Conservation (phyloP, 2,329 filamentous ascomycete genomes). For the Sclerotinia trifoliorum region DNA sequence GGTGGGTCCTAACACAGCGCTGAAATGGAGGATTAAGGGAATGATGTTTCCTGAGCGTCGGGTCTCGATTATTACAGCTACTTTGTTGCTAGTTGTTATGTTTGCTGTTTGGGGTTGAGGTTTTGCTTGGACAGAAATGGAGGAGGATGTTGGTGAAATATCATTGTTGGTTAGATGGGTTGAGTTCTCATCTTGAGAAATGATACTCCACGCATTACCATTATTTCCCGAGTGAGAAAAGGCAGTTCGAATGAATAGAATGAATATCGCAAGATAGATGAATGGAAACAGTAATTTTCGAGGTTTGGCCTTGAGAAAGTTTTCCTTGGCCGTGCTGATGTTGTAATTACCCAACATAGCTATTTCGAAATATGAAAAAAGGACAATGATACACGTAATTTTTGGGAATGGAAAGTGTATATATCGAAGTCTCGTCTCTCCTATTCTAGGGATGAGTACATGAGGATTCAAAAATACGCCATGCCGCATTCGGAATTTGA, state of each 20-base stretch:
- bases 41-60: conserved; percentile 39
- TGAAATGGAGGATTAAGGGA: conserved; percentile 44
- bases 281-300: conserved; percentile 17
- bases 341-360: conserved; percentile 15
- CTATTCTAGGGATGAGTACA: background rate
- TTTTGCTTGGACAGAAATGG: background rate
- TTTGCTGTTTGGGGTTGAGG: conserved; percentile 27
- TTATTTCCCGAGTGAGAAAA: conserved; percentile 1
- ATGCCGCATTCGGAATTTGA: background rate
- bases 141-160: background rate
- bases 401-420: background rate
- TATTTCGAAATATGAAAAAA: background rate
- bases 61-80: conserved; percentile 44
- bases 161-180: background rate
- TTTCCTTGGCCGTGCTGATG: conserved; percentile 12
- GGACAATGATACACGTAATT: background rate
- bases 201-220: background rate
- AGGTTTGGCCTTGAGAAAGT: conserved; percentile 18
- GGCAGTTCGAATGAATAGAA: conserved; percentile 15
- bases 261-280: conserved; percentile 10
- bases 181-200: background rate
- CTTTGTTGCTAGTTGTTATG: conserved; percentile 35
- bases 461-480: background rate
- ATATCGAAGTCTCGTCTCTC: background rate
- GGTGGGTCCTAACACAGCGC: conserved; percentile 43